Evolutionary conservation across 768 basidiomycete genomes (phyloP).

Genomic region (Sarcomyxa edulis): DNA sequence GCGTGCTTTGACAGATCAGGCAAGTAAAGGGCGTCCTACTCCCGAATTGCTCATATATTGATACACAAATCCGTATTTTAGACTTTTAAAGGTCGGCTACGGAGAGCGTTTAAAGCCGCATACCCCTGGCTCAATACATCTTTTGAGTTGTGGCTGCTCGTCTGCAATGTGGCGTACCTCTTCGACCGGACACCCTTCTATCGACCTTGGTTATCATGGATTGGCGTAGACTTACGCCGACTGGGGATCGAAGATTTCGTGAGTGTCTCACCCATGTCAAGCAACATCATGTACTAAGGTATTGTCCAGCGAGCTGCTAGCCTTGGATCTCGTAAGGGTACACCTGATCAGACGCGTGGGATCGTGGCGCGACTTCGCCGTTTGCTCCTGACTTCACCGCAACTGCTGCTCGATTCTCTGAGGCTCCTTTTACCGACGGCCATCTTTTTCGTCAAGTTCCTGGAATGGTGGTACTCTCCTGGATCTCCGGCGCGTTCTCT

Average conservation of each 20-base stretch:
- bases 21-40: conserved; percentile 25
- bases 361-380: conserved; percentile 38
- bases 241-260: conserved; percentile 78
- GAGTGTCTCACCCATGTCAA: conserved; percentile 19
- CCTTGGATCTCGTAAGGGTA: conserved; percentile 19
- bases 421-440: conserved; percentile 77
- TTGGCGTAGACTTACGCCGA: conserved; percentile 79
- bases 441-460: conserved; percentile 93
- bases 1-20: conserved; percentile 47
- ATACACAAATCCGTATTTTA: conserved; percentile 18
- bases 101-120: conserved; percentile 57
- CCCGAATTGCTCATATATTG: conserved; percentile 1
- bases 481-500: conserved; percentile 78
- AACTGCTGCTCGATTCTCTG: conserved; percentile 69
- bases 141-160: conserved; percentile 79
- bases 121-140: conserved; percentile 82
- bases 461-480: conserved; percentile 99
- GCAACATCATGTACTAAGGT: not conserved
- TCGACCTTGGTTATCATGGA: conserved; percentile 87
- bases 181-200: conserved; percentile 85
- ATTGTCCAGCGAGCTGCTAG: conserved; percentile 35
- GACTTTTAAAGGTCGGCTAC: conserved; percentile 49
- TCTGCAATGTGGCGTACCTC: conserved; percentile 84
- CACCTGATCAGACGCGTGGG: conserved; percentile 26
- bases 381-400: conserved; percentile 49